A percentile compares a stretch with the other conserved stretches of the same genome.
These are phyloP conservation scores for Phycomyces nitens DNA, from an alignment of 192 early-diverging fungal genomes.

Conservation along the genomic window DNA sequence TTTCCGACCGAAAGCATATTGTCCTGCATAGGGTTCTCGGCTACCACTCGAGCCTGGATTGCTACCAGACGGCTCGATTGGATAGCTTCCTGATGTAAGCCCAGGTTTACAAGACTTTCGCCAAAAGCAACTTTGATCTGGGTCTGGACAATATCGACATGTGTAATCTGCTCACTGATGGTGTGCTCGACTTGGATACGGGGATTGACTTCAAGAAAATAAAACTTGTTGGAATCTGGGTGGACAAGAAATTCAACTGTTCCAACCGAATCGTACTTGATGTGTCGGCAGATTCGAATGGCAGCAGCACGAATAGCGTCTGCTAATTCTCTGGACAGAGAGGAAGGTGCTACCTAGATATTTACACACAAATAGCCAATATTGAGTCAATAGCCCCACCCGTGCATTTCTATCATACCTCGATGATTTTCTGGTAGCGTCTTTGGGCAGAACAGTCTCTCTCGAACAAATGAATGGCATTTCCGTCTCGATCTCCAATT, in stretches of 20 bases:
- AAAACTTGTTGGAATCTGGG: slow-evolving; percentile 73
- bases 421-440: slow-evolving; percentile 92
- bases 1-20: slow-evolving; percentile 30
- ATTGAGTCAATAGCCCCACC: too few species aligned
- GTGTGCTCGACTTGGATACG: slow-evolving; percentile 95
- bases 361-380: background rate
- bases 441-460: slow-evolving; percentile 92
- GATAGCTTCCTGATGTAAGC: slow-evolving; percentile 77
- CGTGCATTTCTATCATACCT: slow-evolving; percentile 85
- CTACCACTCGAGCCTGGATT: slow-evolving; percentile 93
- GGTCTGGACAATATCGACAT: slow-evolving; percentile 78
- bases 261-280: slow-evolving; percentile 88
- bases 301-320: slow-evolving; percentile 72
- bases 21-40: slow-evolving; percentile 80
- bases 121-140: slow-evolving; percentile 29
- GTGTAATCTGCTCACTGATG: slow-evolving; percentile 90
- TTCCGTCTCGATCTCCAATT: slow-evolving; percentile 82
- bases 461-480: slow-evolving; percentile 88
- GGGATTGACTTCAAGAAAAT: slow-evolving; percentile 96
- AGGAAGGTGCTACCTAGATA: slow-evolving; percentile 41
- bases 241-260: slow-evolving; percentile 96
- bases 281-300: slow-evolving; percentile 77
- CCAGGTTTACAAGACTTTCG: slow-evolving; percentile 10
- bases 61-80: slow-evolving; percentile 70
- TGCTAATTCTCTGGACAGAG: slow-evolving; percentile 64